Evolutionary conservation across 768 basidiomycete genomes (phyloP), one percentile per base, ranked within the genome.

Genomic region (Tricholoma hemisulphureum): DNA sequence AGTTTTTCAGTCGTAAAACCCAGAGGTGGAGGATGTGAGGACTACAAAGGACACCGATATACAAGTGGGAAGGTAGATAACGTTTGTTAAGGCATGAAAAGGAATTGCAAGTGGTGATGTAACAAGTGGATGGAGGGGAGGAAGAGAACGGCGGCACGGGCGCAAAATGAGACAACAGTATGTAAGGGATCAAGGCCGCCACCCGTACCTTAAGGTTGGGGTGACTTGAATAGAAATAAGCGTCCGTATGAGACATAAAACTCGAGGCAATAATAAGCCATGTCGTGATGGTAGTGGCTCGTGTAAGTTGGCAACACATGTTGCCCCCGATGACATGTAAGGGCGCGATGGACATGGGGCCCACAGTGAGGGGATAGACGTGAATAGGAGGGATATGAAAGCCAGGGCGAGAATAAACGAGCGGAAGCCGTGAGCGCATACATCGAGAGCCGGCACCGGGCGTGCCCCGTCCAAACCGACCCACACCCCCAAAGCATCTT

Each of bases 11-110:
- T 60, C 50, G 62, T 63, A 61, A 60, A 69, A 62, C 59, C 63
- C 66, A 67, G 74, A 82, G 77, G 82, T 84, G 85, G 85, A 66
- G 78, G 80, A 82, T 72, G 74, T 70, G 84, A 89, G 87, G 88
- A 88, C 77, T 80, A 85, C 80, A 80, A 80, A 80, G 67, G 64
- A 54, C 61, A 60, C 58, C 60, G 63, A 58, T 62, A 64, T 59
- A 62, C 31, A 26, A 18, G 23, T 45, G 43, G 49, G 58, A 21
- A 51, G 51, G 53, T 62, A 58, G 56, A 56, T 57, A 60, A 58
- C 35, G 46, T 59, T 58, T 55, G 58, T n/a, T 65, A 50, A 29
- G 58, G 51, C 31, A 53, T 56, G 37, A 34, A 34, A 58, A 55
- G 8, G 10, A 16, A 54, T 18, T 39, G 23, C 23, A 31, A 60